Percentiles rank a stretch among this genome's conserved stretches.
Conservation (phyloP, 2,329 filamentous ascomycete genomes). For the Ophiocordyceps sinensis region DNA sequence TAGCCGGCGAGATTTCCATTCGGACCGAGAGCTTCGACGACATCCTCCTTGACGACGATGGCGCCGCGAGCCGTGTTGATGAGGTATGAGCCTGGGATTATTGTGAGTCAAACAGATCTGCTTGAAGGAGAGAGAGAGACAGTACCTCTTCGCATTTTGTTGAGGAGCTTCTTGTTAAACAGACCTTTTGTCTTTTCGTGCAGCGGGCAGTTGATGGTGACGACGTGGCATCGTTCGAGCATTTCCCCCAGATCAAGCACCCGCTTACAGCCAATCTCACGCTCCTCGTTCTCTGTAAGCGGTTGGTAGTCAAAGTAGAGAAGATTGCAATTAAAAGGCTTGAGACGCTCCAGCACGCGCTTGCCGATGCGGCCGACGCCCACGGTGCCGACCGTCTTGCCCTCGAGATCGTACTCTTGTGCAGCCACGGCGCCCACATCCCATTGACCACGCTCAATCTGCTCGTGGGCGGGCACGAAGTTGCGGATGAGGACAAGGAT, state of each 20-base stretch:
- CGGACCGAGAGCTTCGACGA: slow-evolving; percentile 79
- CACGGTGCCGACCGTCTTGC: slow-evolving; percentile 95
- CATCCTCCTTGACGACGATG: slow-evolving; percentile 98
- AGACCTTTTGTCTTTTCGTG: slow-evolving; percentile 95
- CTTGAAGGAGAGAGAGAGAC: neutral
- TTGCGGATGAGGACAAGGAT: slow-evolving; percentile 93
- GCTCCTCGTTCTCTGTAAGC: slow-evolving; percentile 68
- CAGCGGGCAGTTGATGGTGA: slow-evolving; percentile 98
- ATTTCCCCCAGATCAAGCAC: slow-evolving; percentile 87
- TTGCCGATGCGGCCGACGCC: slow-evolving; percentile 96
- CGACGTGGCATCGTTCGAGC: slow-evolving; percentile 84
- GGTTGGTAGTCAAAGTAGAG: slow-evolving; percentile 99
- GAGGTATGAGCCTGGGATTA: slow-evolving; percentile 64
- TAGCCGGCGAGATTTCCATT: slow-evolving; percentile 77
- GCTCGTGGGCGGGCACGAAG: slow-evolving; percentile 95
- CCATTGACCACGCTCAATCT: slow-evolving; percentile 82
- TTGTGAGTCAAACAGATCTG: neutral
- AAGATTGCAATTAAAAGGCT: slow-evolving; percentile 97
- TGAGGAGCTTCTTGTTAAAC: slow-evolving; percentile 97
- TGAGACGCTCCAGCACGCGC: slow-evolving; percentile 89
- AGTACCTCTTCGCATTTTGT: slow-evolving; percentile 94
- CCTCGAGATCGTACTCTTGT: slow-evolving; percentile 95
- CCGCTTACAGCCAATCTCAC: slow-evolving; percentile 87
- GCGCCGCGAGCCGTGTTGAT: slow-evolving; percentile 97
- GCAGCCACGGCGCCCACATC: slow-evolving; percentile 91